Base-by-base conservation (phyloP, 2,329 filamentous ascomycete species). In the Curvularia spicifera region DNA sequence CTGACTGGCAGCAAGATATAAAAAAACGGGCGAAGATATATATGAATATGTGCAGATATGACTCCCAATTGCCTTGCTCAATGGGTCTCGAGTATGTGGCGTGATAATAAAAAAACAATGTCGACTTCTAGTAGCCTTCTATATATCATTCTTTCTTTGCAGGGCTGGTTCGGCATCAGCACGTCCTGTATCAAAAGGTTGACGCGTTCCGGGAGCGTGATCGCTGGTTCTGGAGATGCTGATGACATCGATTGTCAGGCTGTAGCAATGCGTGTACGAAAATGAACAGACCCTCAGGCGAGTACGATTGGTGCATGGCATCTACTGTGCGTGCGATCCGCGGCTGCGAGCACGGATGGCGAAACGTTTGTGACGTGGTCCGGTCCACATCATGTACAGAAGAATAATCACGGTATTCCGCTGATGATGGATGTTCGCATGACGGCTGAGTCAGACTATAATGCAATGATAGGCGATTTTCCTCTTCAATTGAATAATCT, bases 1-100 rank as follows among this genome's bases (percentile, higher is more conserved):
- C 71, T 56, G 71, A 40, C 70, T 72, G 69, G 71, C 70, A 72
- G 71, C 66, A 56, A 33, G 51, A 63, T 37, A 44, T 50, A 57
- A 51, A 51, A 51, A 51, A 59, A 52, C 42, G 37, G 37, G n/a
- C 10, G 13, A 20, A 13, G 13, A 18, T 22, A 53, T 46, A 53
- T 46, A 28, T 28, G 28, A 4, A 57, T 57, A 55, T 60, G 48
- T 58, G 57, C 51, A 46, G 57, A 62, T 53, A 51, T 20, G 42
- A 29, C 46, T 57, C 51, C 45, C 57, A 48, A 45, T 31, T 20
- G 45, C 53, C 48, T 53, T 55, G 44, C 43, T 62, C 52, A 46
- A 53, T 53, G 43, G 53, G 56, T 51, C 55, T 57, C 55, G 58
- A 60, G 55, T 53, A 44, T 56, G 51, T 28, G 33, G 39, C 44